Conservation (phyloP, 495 filamentous ascomycete genomes). For the Usnea hakonensis region DNA sequence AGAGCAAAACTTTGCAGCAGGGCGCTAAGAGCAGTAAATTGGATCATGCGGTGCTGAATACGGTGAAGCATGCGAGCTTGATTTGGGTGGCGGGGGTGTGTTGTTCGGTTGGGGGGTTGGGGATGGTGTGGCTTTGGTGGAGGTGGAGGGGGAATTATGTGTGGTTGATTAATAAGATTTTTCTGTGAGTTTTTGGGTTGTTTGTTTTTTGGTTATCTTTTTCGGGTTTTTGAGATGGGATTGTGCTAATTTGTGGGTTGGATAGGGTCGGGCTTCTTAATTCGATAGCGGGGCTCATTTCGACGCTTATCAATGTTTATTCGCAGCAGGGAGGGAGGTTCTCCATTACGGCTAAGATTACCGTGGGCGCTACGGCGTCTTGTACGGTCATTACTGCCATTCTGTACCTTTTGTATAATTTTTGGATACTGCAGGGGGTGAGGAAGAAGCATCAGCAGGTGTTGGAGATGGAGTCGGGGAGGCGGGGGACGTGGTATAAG, state of each 20-base stretch:
- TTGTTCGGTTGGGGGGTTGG: conserved; percentile 14
- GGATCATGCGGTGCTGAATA: conserved; percentile 17
- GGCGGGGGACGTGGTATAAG: neutral
- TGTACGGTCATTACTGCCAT: neutral
- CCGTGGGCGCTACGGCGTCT: conserved; percentile 21
- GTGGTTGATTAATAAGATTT: conserved; percentile 28
- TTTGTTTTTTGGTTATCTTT: neutral
- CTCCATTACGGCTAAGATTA: conserved; percentile 39
- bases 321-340: conserved; percentile 37
- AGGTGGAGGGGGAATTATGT: conserved; percentile 26
- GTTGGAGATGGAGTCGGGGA: neutral
- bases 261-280: conserved; percentile 33
- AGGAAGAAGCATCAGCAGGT: neutral
- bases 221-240: neutral
- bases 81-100: conserved; percentile 23
- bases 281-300: conserved; percentile 39
- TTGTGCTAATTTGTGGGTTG: neutral
- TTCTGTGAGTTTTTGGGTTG: conserved; percentile 28
- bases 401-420: conserved; percentile 8
- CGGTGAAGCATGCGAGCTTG: conserved; percentile 25
- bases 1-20: conserved; percentile 17
- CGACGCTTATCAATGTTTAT: conserved; percentile 44
- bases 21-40: conserved; percentile 12
- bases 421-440: neutral
- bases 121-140: conserved; percentile 25